Evolutionary conservation across 2,329 filamentous ascomycete genomes (phyloP), one percentile per base, ranked within the genome.

Genomic region (Fusarium odoratissimum): DNA sequence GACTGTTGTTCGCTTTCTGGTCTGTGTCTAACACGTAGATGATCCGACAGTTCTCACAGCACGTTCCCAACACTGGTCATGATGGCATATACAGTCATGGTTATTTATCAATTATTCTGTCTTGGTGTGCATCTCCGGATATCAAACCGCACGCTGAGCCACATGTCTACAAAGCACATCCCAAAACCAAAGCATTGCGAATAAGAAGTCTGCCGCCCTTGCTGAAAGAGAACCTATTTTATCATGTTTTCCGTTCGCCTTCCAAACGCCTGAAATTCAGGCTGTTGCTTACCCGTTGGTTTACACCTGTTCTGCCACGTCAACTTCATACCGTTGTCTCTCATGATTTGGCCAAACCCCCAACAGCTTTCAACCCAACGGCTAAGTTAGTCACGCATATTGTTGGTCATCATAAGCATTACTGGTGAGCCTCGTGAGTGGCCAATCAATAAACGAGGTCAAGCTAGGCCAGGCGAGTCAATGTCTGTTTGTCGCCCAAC

Each of bases 111-210:
- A 74, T 70, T 74, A 59, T 45, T 65, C 65, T 75, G 48, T 57
- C 62, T 55, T 66, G 55, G 51, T 64, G 66, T 67, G 52, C 64
- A 62, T 66, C 54, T 52, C 51, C 48, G 70, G 55, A 72, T 63
- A 72, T 72, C 69, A 72, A 64, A 67, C 56, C 71, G 57, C 59
- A 66, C 54, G 62, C 71, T 64, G 35, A 69, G 68, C 72, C 60
- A 57, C 64, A 59, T 56, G 40, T 72, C 63, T 76, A 67, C 61
- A 67, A 66, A 67, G 67, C 70, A 72, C 71, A 76, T 70, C 64
- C 55, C 55, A 68, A 76, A 62, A 58, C 40, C 57, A 75, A 68
- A 71, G 48, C 48, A 58, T 45, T 52, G 55, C 25, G 44, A 67
- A 72, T 70, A 71, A 45, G 30, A 75, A 65, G 75, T 64, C 40